A percentile compares a stretch with the other conserved stretches of the same genome.
Evolutionary conservation across 1,284 basidiomycete species (phyloP).

Genomic region (Apiotrichum montevideense): DNA sequence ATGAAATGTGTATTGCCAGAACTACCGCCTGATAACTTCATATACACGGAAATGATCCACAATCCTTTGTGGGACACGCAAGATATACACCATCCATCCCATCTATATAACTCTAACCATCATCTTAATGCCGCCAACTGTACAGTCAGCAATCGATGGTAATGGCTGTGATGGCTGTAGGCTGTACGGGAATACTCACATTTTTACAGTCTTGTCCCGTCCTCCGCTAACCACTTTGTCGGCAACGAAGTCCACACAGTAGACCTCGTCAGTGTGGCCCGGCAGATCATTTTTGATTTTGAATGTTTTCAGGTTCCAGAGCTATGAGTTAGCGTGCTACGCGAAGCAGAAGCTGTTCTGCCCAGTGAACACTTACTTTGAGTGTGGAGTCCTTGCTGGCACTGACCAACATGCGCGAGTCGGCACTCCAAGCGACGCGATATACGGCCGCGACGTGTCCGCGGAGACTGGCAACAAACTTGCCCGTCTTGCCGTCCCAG

Average conservation of each 20-base stretch:
- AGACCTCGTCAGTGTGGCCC: constrained; percentile 95
- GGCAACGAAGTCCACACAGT: constrained; percentile 96
- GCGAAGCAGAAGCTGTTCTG: background rate
- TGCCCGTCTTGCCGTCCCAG: constrained; percentile 91
- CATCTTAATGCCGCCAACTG: background rate
- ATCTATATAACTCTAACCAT: background rate
- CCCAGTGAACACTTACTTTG: constrained; percentile 57
- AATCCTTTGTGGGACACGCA: too few species aligned
- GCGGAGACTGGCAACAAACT: constrained; percentile 79
- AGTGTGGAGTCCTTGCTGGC: constrained; percentile 94
- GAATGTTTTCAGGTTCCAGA: constrained; percentile 91
- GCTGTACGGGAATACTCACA: constrained; percentile 42
- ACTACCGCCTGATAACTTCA: too few species aligned
- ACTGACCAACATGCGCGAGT: constrained; percentile 83
- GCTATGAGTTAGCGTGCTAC: constrained; percentile 41
- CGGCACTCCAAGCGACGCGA: constrained; percentile 88
- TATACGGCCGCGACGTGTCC: constrained; percentile 96
- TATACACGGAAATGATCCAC: too few species aligned
- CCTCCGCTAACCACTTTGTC: constrained; percentile 97
- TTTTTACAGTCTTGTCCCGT: constrained; percentile 56
- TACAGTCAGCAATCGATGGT: background rate
- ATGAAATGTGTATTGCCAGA: background rate
- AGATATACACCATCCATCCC: too few species aligned
- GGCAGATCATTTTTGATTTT: constrained; percentile 90
- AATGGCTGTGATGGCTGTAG: too few species aligned